Evolutionary conservation across 305 asterid species (phyloP), one percentile per base, ranked within the genome.

Genomic region (Fraxinus dipetala): DNA sequence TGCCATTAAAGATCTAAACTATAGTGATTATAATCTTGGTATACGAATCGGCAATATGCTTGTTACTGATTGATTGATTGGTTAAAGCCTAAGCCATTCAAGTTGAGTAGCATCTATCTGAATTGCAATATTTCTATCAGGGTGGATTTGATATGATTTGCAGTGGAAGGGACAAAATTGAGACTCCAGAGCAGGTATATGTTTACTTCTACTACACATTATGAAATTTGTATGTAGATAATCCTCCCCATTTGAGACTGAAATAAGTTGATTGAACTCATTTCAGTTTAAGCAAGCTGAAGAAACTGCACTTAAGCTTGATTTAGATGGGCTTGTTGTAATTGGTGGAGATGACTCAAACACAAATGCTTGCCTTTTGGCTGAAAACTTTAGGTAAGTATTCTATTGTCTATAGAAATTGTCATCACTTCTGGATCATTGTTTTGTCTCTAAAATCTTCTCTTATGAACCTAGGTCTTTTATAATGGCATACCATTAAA

Each of bases 311-410:
- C 80, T 88, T 77, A 96, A 93, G 93, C 98, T 96, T 63, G 98
- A 96, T 83, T 82, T 96, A 69, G 99, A 96, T 90, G 99, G 99
- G 74, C 95, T 96, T 81, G 92, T 96, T 75, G 99, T 96, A 72
- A 96, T 96, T 89, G 99, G 99, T 70, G 98, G 99, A 86, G 99
- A 96, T 88, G 99, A 96, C 85, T 96, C 99, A 75, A 96, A 96
- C 87, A 96, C 99, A 76, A 96, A 96, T 87, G 99, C 99, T 78
- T 96, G 98, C 87, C 98, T 96, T 85, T 93, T 96, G 81, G 99
- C 98, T 78, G 98, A 96, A 86, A 89, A 92, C 83, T 96, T 93
- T 87, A 90, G 98, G 99, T 92, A 26, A 14, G 81, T 5, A 22
- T 54, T 28, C 30, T 74, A 35, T 75, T 40, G 38, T 13, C 22